Conservation (phyloP, 176 grass and related monocot species). For the Oryza coarctata region DNA sequence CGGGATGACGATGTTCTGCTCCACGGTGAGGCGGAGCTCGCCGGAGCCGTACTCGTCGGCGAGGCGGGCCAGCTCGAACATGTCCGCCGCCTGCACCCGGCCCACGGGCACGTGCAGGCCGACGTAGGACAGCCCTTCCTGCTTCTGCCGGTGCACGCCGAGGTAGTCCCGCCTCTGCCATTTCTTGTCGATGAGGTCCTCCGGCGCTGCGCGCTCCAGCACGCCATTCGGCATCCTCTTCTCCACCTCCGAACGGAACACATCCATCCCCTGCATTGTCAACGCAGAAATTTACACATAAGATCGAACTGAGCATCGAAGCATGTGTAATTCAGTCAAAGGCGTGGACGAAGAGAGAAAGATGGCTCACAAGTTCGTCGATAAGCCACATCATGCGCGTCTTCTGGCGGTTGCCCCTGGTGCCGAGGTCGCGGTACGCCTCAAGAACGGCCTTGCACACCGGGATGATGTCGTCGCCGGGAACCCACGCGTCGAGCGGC, state of each 20-base stretch:
- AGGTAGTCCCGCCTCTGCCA: constrained; percentile 82
- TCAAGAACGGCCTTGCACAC: constrained; percentile 72
- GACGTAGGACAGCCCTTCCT: constrained; percentile 65
- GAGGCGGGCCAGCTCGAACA: constrained; percentile 79
- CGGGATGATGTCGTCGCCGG: constrained; percentile 59
- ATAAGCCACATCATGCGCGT: constrained; percentile 99
- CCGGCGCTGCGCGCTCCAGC: constrained; percentile 49
- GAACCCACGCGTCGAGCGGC: constrained; percentile 85
- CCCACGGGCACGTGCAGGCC: constrained; percentile 79
- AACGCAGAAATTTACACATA: not conserved
- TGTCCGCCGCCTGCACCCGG: constrained; percentile 68
- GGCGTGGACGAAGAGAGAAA: not conserved
- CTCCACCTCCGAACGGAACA: constrained; percentile 75
- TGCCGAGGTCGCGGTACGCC: constrained; percentile 81
- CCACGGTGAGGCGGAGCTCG: constrained; percentile 84
- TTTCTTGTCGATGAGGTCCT: constrained; percentile 64
- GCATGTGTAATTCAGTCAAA: not conserved
- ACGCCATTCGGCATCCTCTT: constrained; percentile 65
- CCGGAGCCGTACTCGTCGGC: constrained; percentile 79
- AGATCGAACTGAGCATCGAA: not conserved
- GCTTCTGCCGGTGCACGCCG: constrained; percentile 77
- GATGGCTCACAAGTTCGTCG: constrained; percentile 71
- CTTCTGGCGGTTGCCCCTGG: constrained; percentile 78
- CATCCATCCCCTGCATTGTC: constrained; percentile 65
- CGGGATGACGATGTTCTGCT: constrained; percentile 96